Base-by-base conservation (phyloP, 139 green algal genomes). In the Haematococcus sp. region DNA sequence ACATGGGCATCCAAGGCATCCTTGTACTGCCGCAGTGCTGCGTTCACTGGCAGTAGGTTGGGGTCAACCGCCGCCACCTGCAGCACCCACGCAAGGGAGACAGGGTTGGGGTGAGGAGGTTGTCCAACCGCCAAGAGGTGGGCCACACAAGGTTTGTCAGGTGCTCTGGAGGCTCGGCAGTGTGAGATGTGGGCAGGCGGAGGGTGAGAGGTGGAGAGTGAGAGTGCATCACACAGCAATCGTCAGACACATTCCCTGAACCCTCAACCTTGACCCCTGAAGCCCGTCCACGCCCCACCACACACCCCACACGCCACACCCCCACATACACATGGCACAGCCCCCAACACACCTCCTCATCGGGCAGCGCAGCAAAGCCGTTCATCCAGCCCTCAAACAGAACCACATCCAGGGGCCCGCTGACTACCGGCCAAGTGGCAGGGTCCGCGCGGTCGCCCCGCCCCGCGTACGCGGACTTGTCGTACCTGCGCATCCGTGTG, bases 321-420 rank as follows among this genome's bases (percentile, higher is more conserved):
- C n/a, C n/a, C n/a, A n/a, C n/a, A n/a, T 35, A 59, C 51, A 28
- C n/a, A 54, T 22, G 54, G 31, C 7, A 54, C 9, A 40, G 13
- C 28, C 40, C 60, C 27, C 40, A 49, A 49, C 40, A 11, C 31
- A 61, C 72, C 25, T 63, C 58, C 13, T 82, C 79, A 3, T 79
- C 63, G 0, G 52, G 28, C 3, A 94, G 34, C 0, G 93, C 83
- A 32, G 59, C 23, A 74, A 97, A 97, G 66, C 95, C 94, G 20
- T 92, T 84, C 94, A 98, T 99, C 96, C 95, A 99, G n/a, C 96
- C 96, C 85, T 99, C 96, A 73, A 98, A 96, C 0, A 99, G 87
- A 1, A 99, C 88, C 20, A 98, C 78, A 27, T 97, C 84, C 59
- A 98, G 61, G 0, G 91, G 90, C 4, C 84, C 91, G n/a, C 75